Evolutionary conservation across 2,329 filamentous ascomycete genomes (phyloP).

Genomic region (Venturia oleaginea): DNA sequence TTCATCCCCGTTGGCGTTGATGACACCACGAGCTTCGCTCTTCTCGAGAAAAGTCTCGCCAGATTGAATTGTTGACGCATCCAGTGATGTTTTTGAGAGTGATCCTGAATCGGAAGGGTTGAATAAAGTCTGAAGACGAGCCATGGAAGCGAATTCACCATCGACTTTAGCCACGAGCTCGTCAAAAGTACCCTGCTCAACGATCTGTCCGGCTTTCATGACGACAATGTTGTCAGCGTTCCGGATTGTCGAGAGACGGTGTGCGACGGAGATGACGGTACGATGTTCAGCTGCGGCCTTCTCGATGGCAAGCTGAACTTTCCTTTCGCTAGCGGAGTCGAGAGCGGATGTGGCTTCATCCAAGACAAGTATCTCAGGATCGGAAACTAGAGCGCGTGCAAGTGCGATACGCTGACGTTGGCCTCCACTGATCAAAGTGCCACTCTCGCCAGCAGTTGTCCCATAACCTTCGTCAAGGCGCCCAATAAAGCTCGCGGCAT

Average conservation of each 20-base stretch:
- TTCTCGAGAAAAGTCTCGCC: background rate
- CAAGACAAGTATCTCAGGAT: conserved; percentile 49
- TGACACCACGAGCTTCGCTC: background rate
- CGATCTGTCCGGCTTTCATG: conserved; percentile 28
- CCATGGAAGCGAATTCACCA: conserved; percentile 41
- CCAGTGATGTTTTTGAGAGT: background rate
- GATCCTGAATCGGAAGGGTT: background rate
- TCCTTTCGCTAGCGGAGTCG: conserved; percentile 48
- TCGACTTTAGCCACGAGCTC: conserved; percentile 24
- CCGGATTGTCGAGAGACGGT: conserved; percentile 29
- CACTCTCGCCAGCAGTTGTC: conserved; percentile 69
- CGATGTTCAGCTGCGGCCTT: conserved; percentile 23
- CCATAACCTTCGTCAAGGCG: conserved; percentile 63
- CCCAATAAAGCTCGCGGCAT: conserved; percentile 67
- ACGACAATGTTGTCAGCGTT: conserved; percentile 30
- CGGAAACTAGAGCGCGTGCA: conserved; percentile 45
- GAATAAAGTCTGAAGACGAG: conserved; percentile 35
- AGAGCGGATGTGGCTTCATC: conserved; percentile 55
- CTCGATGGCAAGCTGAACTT: conserved; percentile 39
- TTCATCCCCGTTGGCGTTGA: background rate
- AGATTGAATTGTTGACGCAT: background rate
- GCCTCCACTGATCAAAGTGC: conserved; percentile 54
- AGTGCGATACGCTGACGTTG: conserved; percentile 53
- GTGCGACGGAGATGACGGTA: conserved; percentile 31
- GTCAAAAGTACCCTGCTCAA: conserved; percentile 29